Conservation (phyloP, 306 rosid species). For the Betula pendula region DNA sequence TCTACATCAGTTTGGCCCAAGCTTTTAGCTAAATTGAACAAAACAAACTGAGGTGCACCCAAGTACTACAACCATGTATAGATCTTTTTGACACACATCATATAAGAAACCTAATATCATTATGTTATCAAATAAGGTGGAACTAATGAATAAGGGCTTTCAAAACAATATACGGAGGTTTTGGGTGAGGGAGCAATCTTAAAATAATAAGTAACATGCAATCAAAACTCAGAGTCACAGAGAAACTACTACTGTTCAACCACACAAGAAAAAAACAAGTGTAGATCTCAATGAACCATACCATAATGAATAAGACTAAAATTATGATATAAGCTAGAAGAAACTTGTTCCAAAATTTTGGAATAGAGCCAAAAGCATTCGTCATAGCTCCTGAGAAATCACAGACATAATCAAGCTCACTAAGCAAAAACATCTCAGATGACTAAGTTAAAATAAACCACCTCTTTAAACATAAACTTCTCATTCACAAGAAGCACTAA, state of each 20-base stretch:
- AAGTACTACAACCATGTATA: background rate
- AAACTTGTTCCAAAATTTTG: background rate
- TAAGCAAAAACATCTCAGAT: background rate
- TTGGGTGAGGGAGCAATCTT: background rate
- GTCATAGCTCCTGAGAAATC: background rate
- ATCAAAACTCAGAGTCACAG: background rate
- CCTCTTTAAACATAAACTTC: slow-evolving; percentile 78
- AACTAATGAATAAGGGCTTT: too few relatives aligned
- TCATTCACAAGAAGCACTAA: slow-evolving; percentile 70
- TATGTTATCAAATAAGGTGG: background rate
- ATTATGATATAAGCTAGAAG: background rate
- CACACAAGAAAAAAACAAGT: background rate
- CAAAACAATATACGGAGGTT: background rate
- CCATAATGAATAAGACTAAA: background rate
- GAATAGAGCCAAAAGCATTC: background rate
- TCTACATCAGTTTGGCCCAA: background rate
- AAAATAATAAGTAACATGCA: background rate
- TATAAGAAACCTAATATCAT: background rate
- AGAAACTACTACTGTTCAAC: too few relatives aligned
- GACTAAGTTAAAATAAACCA: slow-evolving; percentile 2
- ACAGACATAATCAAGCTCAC: background rate
- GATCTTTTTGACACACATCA: background rate
- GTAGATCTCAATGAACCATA: background rate
- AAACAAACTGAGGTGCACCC: background rate
- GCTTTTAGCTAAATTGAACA: background rate